Percentiles rank a stretch among this genome's conserved stretches.
Conservation (phyloP, 2,329 filamentous ascomycete species). For the Penicillium griseofulvum region DNA sequence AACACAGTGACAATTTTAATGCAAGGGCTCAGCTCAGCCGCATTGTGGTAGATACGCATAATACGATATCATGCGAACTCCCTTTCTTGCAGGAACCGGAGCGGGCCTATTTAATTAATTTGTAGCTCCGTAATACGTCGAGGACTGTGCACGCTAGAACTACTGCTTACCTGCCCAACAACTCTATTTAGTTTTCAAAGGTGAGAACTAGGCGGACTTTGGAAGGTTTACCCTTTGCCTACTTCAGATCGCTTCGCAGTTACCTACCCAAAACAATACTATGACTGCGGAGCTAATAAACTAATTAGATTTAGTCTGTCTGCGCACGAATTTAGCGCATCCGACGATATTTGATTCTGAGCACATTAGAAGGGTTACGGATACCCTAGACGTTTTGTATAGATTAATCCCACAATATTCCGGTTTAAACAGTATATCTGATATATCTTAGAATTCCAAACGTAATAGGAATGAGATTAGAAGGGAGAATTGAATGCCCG, state of each 20-base stretch:
- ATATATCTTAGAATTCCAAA: neutral
- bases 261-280: too few relatives aligned
- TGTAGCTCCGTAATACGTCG: too few relatives aligned
- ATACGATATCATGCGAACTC: neutral
- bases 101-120: neutral
- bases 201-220: too few relatives aligned
- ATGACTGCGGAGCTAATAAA: neutral
- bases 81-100: neutral
- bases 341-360: neutral
- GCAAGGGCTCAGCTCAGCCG: neutral
- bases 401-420: neutral
- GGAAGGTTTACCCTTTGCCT: too few relatives aligned
- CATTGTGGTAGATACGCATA: neutral
- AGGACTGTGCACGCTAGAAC: too few relatives aligned
- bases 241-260: too few relatives aligned
- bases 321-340: neutral
- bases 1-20: neutral
- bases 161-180: too few relatives aligned
- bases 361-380: neutral
- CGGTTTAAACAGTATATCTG: neutral
- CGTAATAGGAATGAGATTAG: neutral
- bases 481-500: neutral
- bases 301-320: neutral
- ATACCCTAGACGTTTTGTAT: neutral
- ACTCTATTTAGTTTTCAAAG: too few relatives aligned